Percentiles rank a stretch among this genome's conserved stretches.
Evolutionary conservation across 2,329 filamentous ascomycete species (phyloP).

Genomic region (Thermomyces lanuginosus): DNA sequence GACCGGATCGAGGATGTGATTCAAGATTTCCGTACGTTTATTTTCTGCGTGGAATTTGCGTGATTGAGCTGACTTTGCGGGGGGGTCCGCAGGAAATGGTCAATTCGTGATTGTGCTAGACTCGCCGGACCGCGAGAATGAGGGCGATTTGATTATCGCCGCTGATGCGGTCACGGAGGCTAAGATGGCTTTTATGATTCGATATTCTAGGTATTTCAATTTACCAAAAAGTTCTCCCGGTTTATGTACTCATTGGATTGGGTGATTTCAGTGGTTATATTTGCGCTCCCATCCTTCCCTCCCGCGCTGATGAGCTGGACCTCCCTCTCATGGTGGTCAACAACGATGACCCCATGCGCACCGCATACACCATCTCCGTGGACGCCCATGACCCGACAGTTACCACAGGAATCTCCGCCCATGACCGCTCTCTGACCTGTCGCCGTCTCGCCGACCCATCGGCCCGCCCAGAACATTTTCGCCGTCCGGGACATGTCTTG

Average conservation of each 20-base stretch:
- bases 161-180: constrained; percentile 66
- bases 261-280: constrained; percentile 64
- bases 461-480: constrained; percentile 45
- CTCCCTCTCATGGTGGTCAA: constrained; percentile 87
- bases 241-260: too few species aligned
- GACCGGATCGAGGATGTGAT: constrained; percentile 28
- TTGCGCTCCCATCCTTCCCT: constrained; percentile 64
- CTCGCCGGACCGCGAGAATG: constrained; percentile 82
- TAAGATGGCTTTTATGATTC: constrained; percentile 93
- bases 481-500: constrained; percentile 78
- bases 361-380: constrained; percentile 82
- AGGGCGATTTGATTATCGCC: constrained; percentile 94
- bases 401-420: constrained; percentile 78
- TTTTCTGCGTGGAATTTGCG: too few species aligned
- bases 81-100: constrained; percentile 42
- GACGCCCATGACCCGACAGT: constrained; percentile 58
- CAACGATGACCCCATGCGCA: constrained; percentile 64
- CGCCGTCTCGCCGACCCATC: constrained; percentile 54
- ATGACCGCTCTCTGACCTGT: constrained; percentile 72
- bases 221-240: too few species aligned
- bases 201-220: constrained; percentile 47
- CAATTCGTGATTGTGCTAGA: constrained; percentile 96
- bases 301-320: constrained; percentile 51
- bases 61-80: background rate
- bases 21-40: constrained; percentile 24